These are phyloP conservation scores for Pyrenophora seminiperda DNA, from an alignment of 2,329 filamentous ascomycete genomes.

Conservation along the genomic window DNA sequence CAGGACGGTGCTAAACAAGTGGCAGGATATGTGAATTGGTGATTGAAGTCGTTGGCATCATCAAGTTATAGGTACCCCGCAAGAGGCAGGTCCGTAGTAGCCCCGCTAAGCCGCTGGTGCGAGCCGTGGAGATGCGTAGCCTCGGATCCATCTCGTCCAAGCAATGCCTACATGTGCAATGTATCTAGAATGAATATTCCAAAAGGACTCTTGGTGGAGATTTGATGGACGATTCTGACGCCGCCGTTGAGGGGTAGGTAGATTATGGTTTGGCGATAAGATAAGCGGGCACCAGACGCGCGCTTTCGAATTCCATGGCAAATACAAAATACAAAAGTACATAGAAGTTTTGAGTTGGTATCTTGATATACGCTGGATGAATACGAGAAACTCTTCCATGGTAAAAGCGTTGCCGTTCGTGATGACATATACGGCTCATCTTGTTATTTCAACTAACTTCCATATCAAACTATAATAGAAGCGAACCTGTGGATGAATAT, in stretches of 20 bases:
- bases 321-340: too few relatives aligned
- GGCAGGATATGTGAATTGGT: not conserved
- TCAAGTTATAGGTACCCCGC: slow-evolving; percentile 23
- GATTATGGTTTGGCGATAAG: slow-evolving; percentile 1
- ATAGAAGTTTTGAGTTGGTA: too few relatives aligned
- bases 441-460: too few relatives aligned
- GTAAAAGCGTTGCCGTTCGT: too few relatives aligned
- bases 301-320: too few relatives aligned
- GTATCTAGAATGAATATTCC: not conserved
- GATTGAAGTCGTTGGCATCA: not conserved
- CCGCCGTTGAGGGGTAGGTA: not conserved
- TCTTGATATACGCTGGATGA: too few relatives aligned
- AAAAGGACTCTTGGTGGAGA: not conserved
- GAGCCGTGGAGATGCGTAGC: slow-evolving; percentile 11
- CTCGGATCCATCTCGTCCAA: not conserved
- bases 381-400: too few relatives aligned
- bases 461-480: too few relatives aligned
- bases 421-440: too few relatives aligned
- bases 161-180: not conserved
- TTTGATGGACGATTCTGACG: not conserved
- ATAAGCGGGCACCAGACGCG: not conserved
- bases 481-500: too few relatives aligned
- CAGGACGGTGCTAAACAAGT: not conserved
- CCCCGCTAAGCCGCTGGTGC: slow-evolving; percentile 29
- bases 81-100: slow-evolving; percentile 21